These are phyloP conservation scores for Fagus sylvatica DNA, from an alignment of 306 rosid genomes.

Conservation along the genomic window DNA sequence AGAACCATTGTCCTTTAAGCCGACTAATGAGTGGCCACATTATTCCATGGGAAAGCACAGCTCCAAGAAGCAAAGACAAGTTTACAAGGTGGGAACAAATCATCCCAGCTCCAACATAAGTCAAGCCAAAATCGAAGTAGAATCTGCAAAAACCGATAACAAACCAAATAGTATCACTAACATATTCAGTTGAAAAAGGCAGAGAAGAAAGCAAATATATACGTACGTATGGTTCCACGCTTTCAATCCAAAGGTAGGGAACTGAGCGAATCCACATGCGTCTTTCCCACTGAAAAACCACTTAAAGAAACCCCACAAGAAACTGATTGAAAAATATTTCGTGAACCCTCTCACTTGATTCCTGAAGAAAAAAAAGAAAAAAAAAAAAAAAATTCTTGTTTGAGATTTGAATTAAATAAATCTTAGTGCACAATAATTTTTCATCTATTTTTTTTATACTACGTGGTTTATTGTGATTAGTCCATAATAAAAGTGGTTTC, in stretches of 20 bases:
- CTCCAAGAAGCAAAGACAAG: slow-evolving; percentile 86
- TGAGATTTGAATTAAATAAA: neutral
- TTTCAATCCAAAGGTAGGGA: slow-evolving; percentile 88
- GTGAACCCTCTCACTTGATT: slow-evolving; percentile 76
- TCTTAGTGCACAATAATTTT: too few species aligned
- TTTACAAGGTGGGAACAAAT: slow-evolving; percentile 87
- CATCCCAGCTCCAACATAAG: slow-evolving; percentile 97
- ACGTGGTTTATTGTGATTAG: too few species aligned
- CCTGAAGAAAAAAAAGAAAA: too few species aligned
- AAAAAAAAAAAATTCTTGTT: slow-evolving; percentile 15
- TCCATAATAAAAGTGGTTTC: too few species aligned
- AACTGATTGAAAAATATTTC: slow-evolving; percentile 76
- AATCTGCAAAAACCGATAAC: slow-evolving; percentile 53
- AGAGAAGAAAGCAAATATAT: neutral
- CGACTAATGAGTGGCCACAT: slow-evolving; percentile 79
- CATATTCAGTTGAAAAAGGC: neutral
- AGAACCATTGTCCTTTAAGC: slow-evolving; percentile 75
- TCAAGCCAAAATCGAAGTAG: slow-evolving; percentile 74
- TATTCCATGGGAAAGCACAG: slow-evolving; percentile 72
- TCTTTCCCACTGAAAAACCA: slow-evolving; percentile 86
- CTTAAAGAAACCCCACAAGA: slow-evolving; percentile 88
- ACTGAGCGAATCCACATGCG: slow-evolving; percentile 77
- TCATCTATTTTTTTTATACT: too few species aligned
- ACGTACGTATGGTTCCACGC: slow-evolving; percentile 86
- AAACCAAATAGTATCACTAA: neutral